Evolutionary conservation across 805 yeast species (phyloP), one percentile per base, ranked within the genome.

Genomic region (Candida germanica): DNA sequence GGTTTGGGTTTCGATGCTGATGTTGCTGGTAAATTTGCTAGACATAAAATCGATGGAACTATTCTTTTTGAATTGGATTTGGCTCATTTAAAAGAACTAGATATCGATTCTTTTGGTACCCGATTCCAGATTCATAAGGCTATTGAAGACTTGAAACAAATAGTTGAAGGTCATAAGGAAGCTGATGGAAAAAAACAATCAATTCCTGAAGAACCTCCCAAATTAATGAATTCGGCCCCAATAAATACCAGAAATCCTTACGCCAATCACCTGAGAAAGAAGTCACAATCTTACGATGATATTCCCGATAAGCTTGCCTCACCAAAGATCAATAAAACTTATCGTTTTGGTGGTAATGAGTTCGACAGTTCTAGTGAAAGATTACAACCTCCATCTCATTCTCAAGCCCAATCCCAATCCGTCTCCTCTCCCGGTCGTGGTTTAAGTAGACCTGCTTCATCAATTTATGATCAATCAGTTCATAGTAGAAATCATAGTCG

Each of bases 91-190:
- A 93, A 91, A 56, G 99, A 93, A 59, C 67, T 93, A 39, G 98
- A 89, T 38, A 91, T 93, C 35, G 72, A 78, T 32, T 85, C 95
- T 3, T 93, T 93, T 64, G 99, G 99, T 18, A 89, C 96, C 0
- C 74, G 99, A 45, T 93, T 88, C 60, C 96, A 89, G 57, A 77
- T 93, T 31, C 81, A 79, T 59, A 88, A 87, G 54, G 95, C 87
- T 55, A 91, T 93, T 49, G 95, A 87, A 56, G 75, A 79, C 24
- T 64, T 83, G 49, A 70, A 69, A 40, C 53, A 56, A 36, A 29
- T 36, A 9, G 39, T 38, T 21, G 34, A 42, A 13, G 39, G 36
- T 3, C 33, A 30, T 21, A 29, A 29, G 16, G 35, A 36, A 17
- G 26, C 11, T 12, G 14, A 12, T 5, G 31, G 14, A 7, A 3